Base-by-base conservation (phyloP, 768 basidiomycete species). In the Rhodotorula diobovata region DNA sequence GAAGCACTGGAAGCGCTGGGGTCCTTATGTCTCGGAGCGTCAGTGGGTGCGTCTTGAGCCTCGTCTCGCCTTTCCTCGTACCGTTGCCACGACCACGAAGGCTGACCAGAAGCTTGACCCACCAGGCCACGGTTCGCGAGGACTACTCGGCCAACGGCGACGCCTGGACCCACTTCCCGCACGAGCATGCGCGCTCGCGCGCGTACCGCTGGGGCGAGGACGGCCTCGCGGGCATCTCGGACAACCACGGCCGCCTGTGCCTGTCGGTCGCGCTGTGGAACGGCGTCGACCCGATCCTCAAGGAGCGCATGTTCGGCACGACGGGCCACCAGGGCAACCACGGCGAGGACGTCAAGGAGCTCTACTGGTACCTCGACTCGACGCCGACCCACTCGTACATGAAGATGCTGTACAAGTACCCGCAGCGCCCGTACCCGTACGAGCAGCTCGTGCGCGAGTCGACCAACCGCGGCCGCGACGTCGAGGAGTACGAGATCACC, bases 391-490 rank as follows among this genome's bases (percentile, higher is more conserved):
- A 99, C 78, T 96, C 94, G 12, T 99, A 98, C 85, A 98, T 99
- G 96, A 99, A 99, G 81, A 97, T 91, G 81, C 83, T 97, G 67
- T 99, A 99, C 86, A 99, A 99, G 80, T 99, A 99, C 77, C 94
- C 96, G 21, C 96, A 99, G 80, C 84, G 87, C 76, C 83, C 85
- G 45, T 99, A 86, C 81, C 96, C 96, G 2, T 99, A 99, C 81
- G 94, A 98, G 78, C 87, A 95, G 71, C 87, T 99, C 64, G 89
- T 96, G 21, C 81, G 84, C 57, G 93, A 99, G 82, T 94, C 89
- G 79, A 83, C 86, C 77, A 86, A 88, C 75, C 85, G 96, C 58
- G 86, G 86, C 76, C 86, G 96, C 57, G 88, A 96, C 68, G 93
- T 93, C 23, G 82, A 86, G 66, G 96, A 99, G 81, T 98, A 86